Conservation (phyloP, 768 basidiomycete genomes). For the Rhizopogon roseolus region DNA sequence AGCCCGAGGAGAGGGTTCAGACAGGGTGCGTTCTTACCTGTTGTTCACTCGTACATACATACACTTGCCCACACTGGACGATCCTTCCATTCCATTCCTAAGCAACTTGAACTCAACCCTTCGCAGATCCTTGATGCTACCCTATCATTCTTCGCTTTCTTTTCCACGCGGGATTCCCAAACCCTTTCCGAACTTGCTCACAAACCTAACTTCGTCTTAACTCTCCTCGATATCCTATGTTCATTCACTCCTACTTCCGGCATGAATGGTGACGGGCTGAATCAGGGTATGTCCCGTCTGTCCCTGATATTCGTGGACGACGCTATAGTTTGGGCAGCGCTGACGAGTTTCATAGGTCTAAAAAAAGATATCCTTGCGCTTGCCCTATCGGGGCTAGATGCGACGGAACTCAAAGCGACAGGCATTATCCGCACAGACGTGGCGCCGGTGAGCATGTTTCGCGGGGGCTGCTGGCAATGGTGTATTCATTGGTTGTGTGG, state of each 20-base stretch:
- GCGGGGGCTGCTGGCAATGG: background rate
- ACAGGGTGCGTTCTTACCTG: constrained; percentile 42
- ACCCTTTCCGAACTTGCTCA: constrained; percentile 53
- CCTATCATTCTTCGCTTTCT: constrained; percentile 54
- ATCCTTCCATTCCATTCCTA: background rate
- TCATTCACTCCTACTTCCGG: constrained; percentile 4
- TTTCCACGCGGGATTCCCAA: constrained; percentile 55
- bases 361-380: constrained; percentile 48
- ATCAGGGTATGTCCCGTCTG: background rate
- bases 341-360: constrained; percentile 7
- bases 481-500: background rate
- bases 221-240: constrained; percentile 40
- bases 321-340: no score
- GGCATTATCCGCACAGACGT: constrained; percentile 59
- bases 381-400: constrained; percentile 27
- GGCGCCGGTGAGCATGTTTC: constrained; percentile 37
- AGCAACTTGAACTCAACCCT: background rate
- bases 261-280: background rate
- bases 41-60: background rate
- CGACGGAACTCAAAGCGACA: constrained; percentile 42
- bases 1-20: constrained; percentile 55
- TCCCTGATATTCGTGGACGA: background rate
- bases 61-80: background rate
- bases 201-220: constrained; percentile 30
- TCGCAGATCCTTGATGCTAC: constrained; percentile 60